Conservation (phyloP, 805 yeast genomes). For the Priceomyces haplophilus region DNA sequence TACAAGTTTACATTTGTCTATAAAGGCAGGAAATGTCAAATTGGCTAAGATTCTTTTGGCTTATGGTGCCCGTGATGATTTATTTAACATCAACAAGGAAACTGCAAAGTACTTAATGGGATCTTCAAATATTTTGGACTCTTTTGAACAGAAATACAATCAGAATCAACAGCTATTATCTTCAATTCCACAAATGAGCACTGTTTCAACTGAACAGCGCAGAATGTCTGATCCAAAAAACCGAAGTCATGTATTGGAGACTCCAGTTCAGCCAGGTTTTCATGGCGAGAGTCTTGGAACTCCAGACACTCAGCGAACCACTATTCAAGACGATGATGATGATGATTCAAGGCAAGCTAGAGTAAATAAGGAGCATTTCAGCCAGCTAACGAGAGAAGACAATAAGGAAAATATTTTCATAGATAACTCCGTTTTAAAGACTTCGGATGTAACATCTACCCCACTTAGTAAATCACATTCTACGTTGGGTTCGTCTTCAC, state of each 20-base stretch:
- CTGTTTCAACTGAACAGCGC: neutral
- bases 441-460: constrained; percentile 28
- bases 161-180: constrained; percentile 1
- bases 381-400: constrained; percentile 32
- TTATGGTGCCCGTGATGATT: constrained; percentile 73
- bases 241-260: constrained; percentile 18
- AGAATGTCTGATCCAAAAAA: constrained; percentile 5
- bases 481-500: constrained; percentile 10
- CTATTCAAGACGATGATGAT: constrained; percentile 43
- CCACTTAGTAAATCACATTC: constrained; percentile 21
- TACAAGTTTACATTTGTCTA: constrained; percentile 80
- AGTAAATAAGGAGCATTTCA: constrained; percentile 34
- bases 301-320: constrained; percentile 46
- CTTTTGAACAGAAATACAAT: neutral
- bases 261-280: constrained; percentile 24
- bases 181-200: neutral
- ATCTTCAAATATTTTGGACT: constrained; percentile 31
- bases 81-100: constrained; percentile 41
- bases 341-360: constrained; percentile 23
- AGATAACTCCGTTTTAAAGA: constrained; percentile 26
- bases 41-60: constrained; percentile 78
- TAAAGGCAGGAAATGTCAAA: constrained; percentile 61
- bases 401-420: constrained; percentile 50
- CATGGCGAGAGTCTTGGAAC: constrained; percentile 26
- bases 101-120: constrained; percentile 42